phyloP scores from a whole-genome alignment of 129 eudicot species.

The Lonicera japonica region DNA sequence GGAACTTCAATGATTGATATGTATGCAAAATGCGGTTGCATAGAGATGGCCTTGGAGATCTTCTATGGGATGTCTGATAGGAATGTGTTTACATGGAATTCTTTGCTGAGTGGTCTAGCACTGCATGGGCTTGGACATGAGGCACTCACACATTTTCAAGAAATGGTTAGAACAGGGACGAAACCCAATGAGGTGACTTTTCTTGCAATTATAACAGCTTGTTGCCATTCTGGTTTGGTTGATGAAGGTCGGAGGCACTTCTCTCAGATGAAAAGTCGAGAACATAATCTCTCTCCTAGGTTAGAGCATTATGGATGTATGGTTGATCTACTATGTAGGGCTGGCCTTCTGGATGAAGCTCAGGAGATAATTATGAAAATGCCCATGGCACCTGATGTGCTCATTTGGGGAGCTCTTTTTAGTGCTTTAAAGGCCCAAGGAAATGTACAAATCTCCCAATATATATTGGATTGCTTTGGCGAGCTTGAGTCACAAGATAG shows the following conservation, averaged over 20 bases:
- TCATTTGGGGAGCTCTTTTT: constrained; percentile 16
- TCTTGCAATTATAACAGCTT: constrained; percentile 19
- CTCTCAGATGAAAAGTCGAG: constrained; percentile 4
- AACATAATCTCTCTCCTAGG: constrained; percentile 5
- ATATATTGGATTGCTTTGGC: constrained; percentile 2
- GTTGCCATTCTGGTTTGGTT: constrained; percentile 16
- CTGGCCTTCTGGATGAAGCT: constrained; percentile 21
- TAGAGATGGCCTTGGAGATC: constrained; percentile 9
- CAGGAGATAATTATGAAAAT: constrained; percentile 11
- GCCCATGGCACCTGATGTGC: constrained; percentile 16
- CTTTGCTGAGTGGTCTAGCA: constrained; percentile 16
- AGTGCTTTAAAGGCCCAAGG: constrained; percentile 12
- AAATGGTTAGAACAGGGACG: constrained; percentile 13
- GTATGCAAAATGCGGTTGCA: constrained; percentile 16
- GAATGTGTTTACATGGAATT: constrained; percentile 14
- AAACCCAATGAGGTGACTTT: constrained; percentile 15
- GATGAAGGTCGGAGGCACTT: constrained; percentile 13
- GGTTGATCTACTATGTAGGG: constrained; percentile 12
- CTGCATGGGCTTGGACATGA: constrained; percentile 10
- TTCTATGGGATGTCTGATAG: constrained; percentile 1
- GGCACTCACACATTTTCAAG: constrained; percentile 3
- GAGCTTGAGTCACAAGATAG: constrained; percentile 8
- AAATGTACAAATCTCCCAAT: constrained; percentile 6
- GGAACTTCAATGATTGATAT: constrained; percentile 19
- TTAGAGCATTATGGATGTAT: constrained; percentile 18